Base-by-base conservation (phyloP, 2,329 filamentous ascomycete genomes). In the Fusarium anthophilum region DNA sequence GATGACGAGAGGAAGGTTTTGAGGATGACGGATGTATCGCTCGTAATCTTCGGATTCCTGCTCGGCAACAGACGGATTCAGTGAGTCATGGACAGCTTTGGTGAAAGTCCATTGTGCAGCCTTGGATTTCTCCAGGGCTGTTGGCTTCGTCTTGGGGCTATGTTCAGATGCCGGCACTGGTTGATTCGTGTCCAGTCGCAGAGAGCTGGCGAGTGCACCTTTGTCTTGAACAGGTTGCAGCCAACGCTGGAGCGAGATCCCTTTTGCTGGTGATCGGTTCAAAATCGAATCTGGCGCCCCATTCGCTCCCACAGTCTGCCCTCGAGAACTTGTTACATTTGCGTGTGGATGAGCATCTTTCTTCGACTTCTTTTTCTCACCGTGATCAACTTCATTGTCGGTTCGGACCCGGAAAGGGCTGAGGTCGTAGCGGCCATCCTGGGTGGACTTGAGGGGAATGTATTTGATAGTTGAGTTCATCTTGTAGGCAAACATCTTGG, bases 381-480 rank as follows among this genome's bases (percentile, higher is more conserved):
- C 87, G 44, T 82, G 84, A 24, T 91, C 88, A 43, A 88, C 86
- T 37, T 92, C 88, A 41, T 86, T 82, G 44, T 91, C 89, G 50
- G 87, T 92, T 62, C 95, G 93, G 45, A 95, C 91, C 41, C 92
- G 91, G 81, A 98, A 99, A 2, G 96, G 96, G 68, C 94, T 98
- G 47, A 96, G 87, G 79, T 98, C 94, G 78, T 94, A 95, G 65
- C 90, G 91, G 18, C 92, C 91, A 69, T 94, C 90, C 76, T 92
- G 89, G 9, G 91, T 91, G 4, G 91, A 90, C 66, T 92, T 92
- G 67, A 95, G 88, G 17, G 93, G 93, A 38, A 96, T 92, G 80
- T 96, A 95, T 69, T 93, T 93, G 72, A 95, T 90, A 8, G 94
- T 96, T 2, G 94, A 95, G 79, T 96, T 97, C 89, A 98, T 94